A percentile compares a stretch with the other conserved stretches of the same genome.
phyloP scores from a whole-genome alignment of 1,284 basidiomycete species.

The Neolentinus lepideus region DNA sequence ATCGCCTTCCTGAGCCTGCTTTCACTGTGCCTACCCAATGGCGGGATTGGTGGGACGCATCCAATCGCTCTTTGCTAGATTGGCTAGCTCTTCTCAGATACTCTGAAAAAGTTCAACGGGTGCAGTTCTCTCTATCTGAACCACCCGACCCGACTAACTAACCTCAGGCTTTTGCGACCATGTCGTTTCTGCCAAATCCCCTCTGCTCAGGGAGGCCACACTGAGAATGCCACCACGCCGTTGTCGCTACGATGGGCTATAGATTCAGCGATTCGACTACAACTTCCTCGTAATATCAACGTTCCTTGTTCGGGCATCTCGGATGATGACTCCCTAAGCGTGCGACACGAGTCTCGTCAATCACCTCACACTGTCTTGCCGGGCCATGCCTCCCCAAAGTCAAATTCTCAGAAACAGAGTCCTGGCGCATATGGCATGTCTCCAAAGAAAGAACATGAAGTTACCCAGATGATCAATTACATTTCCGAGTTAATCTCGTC shows the following conservation, averaged over 20 bases:
- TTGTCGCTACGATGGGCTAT: background rate
- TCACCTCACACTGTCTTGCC: no score
- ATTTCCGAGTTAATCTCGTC: slow-evolving; percentile 21
- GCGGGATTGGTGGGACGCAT: slow-evolving; percentile 22
- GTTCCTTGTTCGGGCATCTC: no score
- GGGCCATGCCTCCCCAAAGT: no score
- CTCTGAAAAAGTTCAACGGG: background rate
- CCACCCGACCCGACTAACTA: no score
- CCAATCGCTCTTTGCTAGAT: background rate
- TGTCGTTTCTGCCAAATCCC: no score
- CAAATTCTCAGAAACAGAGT: background rate
- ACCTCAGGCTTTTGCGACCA: no score
- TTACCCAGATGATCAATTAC: slow-evolving; percentile 36
- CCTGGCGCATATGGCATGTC: slow-evolving; percentile 32
- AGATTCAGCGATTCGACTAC: background rate
- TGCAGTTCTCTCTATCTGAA: background rate
- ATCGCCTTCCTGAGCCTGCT: slow-evolving; percentile 12
- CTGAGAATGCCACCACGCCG: background rate
- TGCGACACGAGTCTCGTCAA: slow-evolving; percentile 3
- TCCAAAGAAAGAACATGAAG: slow-evolving; percentile 49
- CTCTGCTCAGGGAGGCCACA: background rate
- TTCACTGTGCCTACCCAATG: slow-evolving; percentile 18
- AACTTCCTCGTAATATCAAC: background rate
- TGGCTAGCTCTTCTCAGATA: slow-evolving; percentile 11
- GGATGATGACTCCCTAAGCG: no score